Base-by-base conservation (phyloP, 768 basidiomycete genomes). In the Boletus reticulatus region DNA sequence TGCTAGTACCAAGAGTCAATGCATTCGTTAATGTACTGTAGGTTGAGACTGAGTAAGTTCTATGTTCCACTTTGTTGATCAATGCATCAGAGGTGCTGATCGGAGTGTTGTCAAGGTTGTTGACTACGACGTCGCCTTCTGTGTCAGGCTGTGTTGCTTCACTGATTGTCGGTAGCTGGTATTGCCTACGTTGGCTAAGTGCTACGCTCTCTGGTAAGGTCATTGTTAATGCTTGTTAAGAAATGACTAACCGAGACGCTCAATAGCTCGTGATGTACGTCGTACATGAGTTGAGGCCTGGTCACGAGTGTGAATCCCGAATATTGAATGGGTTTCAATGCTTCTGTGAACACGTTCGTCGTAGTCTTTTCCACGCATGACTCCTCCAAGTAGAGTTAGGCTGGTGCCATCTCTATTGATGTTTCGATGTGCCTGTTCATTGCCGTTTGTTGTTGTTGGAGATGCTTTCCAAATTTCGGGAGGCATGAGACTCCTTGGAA, bases 361-460 rank as follows among this genome's bases (percentile, higher is more conserved):
- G 10, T 58, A 58, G 2, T 55, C 34, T 19, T 58, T 31, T 10
- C 52, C 56, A 42, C 22, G 50, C 53, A 61, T 61, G 9, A 58
- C 13, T 2, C 59, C 56, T 12, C 37, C 50, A 9, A 60, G 59
- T 0, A 60, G 14, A 0, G 50, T 57, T 0, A 60, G 56, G 4
- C 11, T 37, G 16, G 34, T 54, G 1, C 53, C 59, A 55, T 60
- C 47, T 5, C 22, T 12, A 45, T 60, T 60, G 1, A 60, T 37
- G 2, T 49, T 55, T 0, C 31, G 2, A n/a, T 60, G 59, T 3
- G 52, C 52, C 34, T 60, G 59, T 9, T 57, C 43, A 39, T 60
- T 60, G 0, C 56, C 44, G 14, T 60, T 60, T 29, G 56, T 60
- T 17, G 53, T 59, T 20, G 50, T 39, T 22, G 58, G 58, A 3